These are phyloP conservation scores for Pseudonectria buxi DNA, from an alignment of 2,329 filamentous ascomycete species.

Conservation along the genomic window DNA sequence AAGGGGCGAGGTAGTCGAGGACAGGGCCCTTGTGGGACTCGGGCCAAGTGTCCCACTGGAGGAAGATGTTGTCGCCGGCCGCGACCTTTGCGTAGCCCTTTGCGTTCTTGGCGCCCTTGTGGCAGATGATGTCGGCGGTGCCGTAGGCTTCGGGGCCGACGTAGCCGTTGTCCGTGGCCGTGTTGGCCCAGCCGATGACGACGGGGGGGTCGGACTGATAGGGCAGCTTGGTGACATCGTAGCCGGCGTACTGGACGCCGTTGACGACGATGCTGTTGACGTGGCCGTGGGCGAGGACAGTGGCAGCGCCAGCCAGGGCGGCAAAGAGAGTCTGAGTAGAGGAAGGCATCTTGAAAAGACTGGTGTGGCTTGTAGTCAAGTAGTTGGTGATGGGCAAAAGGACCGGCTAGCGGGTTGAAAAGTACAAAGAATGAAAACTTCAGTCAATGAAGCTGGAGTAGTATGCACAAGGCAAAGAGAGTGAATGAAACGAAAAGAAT, in stretches of 20 bases:
- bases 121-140: slow-evolving; percentile 41
- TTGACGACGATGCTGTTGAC: slow-evolving; percentile 21
- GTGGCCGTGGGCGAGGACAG: slow-evolving; percentile 24
- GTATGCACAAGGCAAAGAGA: slow-evolving; percentile 3
- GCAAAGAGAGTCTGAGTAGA: slow-evolving; percentile 20
- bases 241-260: slow-evolving; percentile 18
- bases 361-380: slow-evolving; percentile 1
- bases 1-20: slow-evolving; percentile 58
- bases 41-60: slow-evolving; percentile 39
- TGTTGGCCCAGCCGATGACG: slow-evolving; percentile 33
- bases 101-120: slow-evolving; percentile 34
- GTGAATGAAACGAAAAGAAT: slow-evolving; percentile 19
- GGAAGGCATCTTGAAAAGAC: slow-evolving; percentile 20
- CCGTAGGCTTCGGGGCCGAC: slow-evolving; percentile 36
- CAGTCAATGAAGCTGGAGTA: slow-evolving; percentile 26
- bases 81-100: slow-evolving; percentile 31
- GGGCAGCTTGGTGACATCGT: slow-evolving; percentile 15
- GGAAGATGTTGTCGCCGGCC: slow-evolving; percentile 33
- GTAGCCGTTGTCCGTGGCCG: slow-evolving; percentile 44
- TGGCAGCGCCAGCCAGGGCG: slow-evolving; percentile 19
- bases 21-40: slow-evolving; percentile 46
- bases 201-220: slow-evolving; percentile 15
- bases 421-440: slow-evolving; percentile 22
- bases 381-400: slow-evolving; percentile 4
- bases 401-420: slow-evolving; percentile 19